Percentiles rank a stretch among this genome's conserved stretches.
phyloP scores from a whole-genome alignment of 192 early-diverging fungal genomes.

The Mortierella antarctica region DNA sequence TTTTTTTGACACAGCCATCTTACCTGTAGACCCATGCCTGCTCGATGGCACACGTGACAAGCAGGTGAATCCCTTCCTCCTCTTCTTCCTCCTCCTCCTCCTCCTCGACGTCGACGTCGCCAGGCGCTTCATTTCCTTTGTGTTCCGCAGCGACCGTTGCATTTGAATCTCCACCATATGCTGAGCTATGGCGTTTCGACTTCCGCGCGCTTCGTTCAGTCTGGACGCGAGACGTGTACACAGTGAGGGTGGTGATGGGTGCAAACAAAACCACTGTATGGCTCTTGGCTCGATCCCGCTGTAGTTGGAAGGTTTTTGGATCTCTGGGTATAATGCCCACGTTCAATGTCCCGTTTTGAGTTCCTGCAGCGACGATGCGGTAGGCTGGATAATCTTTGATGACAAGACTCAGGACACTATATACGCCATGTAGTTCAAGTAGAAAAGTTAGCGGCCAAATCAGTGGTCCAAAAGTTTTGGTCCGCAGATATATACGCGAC shows the following conservation, averaged over 20 bases:
- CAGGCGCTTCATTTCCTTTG: neutral
- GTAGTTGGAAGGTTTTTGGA: slow-evolving; percentile 19
- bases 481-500: neutral
- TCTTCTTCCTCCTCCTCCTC: slow-evolving; percentile 6
- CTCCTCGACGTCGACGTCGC: neutral
- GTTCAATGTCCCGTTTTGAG: slow-evolving; percentile 48
- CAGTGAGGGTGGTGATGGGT: slow-evolving; percentile 39
- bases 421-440: neutral
- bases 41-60: slow-evolving; percentile 69
- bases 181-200: neutral
- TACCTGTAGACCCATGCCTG: slow-evolving; percentile 65
- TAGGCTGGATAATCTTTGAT: slow-evolving; percentile 40
- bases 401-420: slow-evolving; percentile 35
- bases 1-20: neutral
- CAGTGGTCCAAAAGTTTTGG: neutral
- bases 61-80: slow-evolving; percentile 53
- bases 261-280: slow-evolving; percentile 46
- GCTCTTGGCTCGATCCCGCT: slow-evolving; percentile 20
- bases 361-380: slow-evolving; percentile 44
- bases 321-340: slow-evolving; percentile 39
- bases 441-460: neutral
- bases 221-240: slow-evolving; percentile 29
- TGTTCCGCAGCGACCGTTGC: neutral
- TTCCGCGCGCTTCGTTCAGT: neutral
- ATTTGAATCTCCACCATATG: neutral